Conservation (phyloP, 1,284 basidiomycete genomes). For the Cutaneotrichosporon spelunceum region DNA sequence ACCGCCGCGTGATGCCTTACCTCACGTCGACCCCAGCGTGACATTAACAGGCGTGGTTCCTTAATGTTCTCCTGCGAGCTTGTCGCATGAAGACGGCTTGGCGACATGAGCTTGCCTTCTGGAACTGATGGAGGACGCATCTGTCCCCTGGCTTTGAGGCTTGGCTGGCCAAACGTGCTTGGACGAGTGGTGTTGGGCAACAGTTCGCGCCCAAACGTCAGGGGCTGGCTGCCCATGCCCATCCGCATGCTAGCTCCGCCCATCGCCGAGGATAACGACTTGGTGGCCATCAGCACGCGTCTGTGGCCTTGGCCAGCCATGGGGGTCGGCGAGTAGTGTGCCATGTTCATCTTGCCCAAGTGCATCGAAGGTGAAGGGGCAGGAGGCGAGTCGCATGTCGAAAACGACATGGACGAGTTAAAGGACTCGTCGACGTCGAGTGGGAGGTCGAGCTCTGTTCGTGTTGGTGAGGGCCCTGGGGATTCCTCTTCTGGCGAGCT, state of each 20-base stretch:
- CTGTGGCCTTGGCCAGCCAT: neutral
- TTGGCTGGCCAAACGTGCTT: slow-evolving; percentile 8
- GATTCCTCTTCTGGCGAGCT: slow-evolving; percentile 25
- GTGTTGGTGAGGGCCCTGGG: slow-evolving; percentile 40
- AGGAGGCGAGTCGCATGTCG: slow-evolving; percentile 31
- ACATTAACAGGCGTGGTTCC: slow-evolving; percentile 29
- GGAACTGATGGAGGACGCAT: slow-evolving; percentile 44
- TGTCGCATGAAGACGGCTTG: slow-evolving; percentile 42
- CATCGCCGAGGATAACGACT: slow-evolving; percentile 3
- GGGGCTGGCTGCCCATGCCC: slow-evolving; percentile 20
- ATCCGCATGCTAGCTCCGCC: neutral
- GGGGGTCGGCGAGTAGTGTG: slow-evolving; percentile 6
- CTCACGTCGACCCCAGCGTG: slow-evolving; percentile 35
- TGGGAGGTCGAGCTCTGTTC: slow-evolving; percentile 46
- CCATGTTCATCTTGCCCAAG: slow-evolving; percentile 9
- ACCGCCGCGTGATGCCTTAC: slow-evolving; percentile 21
- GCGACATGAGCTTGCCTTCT: slow-evolving; percentile 23
- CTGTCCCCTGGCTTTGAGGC: slow-evolving; percentile 29
- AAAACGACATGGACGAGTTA: slow-evolving; percentile 50
- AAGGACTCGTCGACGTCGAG: slow-evolving; percentile 51
- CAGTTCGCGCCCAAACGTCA: slow-evolving; percentile 42
- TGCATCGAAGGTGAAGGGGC: slow-evolving; percentile 17
- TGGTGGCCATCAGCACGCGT: neutral
- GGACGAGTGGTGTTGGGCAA: slow-evolving; percentile 26
- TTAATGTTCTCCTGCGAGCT: slow-evolving; percentile 37